A percentile compares a stretch with the other conserved stretches of the same genome.
phyloP scores from a whole-genome alignment of 768 basidiomycete species.

The Tricholoma terreum region DNA sequence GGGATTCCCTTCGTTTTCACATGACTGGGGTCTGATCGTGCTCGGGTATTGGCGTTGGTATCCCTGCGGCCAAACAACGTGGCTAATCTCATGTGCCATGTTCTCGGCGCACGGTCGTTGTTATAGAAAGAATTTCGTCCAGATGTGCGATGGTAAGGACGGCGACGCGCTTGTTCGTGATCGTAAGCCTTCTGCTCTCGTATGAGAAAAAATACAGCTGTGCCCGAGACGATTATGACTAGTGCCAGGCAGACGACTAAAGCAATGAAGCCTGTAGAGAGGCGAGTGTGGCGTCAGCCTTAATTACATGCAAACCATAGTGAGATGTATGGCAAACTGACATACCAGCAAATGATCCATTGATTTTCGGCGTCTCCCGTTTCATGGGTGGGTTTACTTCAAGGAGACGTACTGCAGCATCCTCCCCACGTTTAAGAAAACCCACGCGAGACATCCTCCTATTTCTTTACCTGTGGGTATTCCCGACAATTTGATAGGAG shows the following conservation, averaged over 20 bases:
- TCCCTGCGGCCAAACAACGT: conserved; percentile 2
- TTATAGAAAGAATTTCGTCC: conserved; percentile 6
- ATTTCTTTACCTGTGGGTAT: background rate
- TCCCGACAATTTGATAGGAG: background rate
- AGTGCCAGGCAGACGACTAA: conserved; percentile 53
- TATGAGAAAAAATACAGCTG: conserved; percentile 55
- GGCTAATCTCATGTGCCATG: conserved; percentile 7
- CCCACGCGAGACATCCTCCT: conserved; percentile 1
- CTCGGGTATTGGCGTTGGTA: background rate
- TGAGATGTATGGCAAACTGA: background rate
- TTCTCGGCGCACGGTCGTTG: background rate
- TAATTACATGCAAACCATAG: background rate
- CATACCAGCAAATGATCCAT: conserved; percentile 49
- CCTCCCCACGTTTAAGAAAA: conserved; percentile 1
- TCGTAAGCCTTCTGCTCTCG: conserved; percentile 45
- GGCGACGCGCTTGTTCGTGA: conserved; percentile 32
- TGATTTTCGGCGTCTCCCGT: conserved; percentile 44
- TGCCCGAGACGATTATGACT: conserved; percentile 51
- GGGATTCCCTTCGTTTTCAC: conserved; percentile 19
- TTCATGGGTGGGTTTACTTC: conserved; percentile 10
- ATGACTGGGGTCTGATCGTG: conserved; percentile 2
- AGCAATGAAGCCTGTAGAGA: conserved; percentile 52
- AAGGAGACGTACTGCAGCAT: background rate
- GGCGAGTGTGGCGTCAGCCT: background rate
- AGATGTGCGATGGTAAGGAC: conserved; percentile 11